Evolutionary conservation across 2,329 filamentous ascomycete genomes (phyloP), one percentile per base, ranked within the genome.

Genomic region (Stagonosporopsis tanaceti): DNA sequence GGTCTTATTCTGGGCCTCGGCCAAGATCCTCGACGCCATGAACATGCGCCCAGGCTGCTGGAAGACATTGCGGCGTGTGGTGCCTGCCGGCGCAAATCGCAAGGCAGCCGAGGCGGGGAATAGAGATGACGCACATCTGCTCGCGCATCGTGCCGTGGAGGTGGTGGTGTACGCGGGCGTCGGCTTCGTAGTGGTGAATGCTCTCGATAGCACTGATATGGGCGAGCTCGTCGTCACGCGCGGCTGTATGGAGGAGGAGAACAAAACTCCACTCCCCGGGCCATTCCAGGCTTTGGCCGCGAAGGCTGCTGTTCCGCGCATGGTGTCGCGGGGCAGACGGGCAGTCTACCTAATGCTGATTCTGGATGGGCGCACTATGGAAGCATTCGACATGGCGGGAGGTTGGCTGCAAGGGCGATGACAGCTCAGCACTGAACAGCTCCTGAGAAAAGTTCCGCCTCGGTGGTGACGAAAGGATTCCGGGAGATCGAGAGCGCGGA

Each of bases 241-340:
- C 47, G 62, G 61, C 50, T 67, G 69, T 72, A 75, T 71, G 15
- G 68, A 71, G 20, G 68, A 71, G 20, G 70, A 68, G 55, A 72
- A 69, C 30, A 72, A 68, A 63, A 69, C 67, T 66, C 72, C 72
- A 63, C 69, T 74, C 8, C 71, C 72, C 37, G 68, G 62, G 50
- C 70, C 68, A 42, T 71, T 64, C 71, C 72, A 75, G 66, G 71
- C 72, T 65, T 71, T 74, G 53, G 65, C 66, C 41, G 68, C 65
- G 59, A 70, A 62, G 40, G 63, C 61, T 47, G 69, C 62, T 57
- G 69, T 64, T 61, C 68, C 66, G 68, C 74, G 74, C 75, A 77
- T 77, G 55, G 69, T 71, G 65, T 46, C 50, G 50, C 45, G 53
- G 50, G 62, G 64, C 53, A 67, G 64, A 66, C 61, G 45, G 57